Base-by-base conservation (phyloP, 441 rosid genomes). In the Populus tomentosa region DNA sequence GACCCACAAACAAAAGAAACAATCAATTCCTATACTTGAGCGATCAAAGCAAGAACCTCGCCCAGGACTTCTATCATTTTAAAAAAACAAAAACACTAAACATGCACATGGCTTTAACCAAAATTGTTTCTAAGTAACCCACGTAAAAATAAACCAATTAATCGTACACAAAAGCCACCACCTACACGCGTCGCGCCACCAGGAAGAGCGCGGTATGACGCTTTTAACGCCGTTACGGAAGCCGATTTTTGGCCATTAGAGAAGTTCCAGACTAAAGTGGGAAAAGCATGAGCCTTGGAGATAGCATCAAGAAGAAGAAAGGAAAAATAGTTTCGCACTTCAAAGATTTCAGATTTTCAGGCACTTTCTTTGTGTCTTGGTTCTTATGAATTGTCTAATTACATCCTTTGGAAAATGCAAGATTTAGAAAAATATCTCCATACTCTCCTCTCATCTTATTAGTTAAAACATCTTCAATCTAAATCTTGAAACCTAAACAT, bases 241-340 rank as follows among this genome's bases (percentile, higher is more conserved):
- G 46, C 46, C 46, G 46, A 38, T 38, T 13, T 0, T 38, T 38
- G 46, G 3, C 13, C 46, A 38, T 38, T 38, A 95, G 98, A 98
- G 50, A 95, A 90, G 83, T 93, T 93, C 73, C 98, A 90, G 85
- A 95, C 97, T 5, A 93, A 93, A 16, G 80, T 95, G 66, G 99
- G 98, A 73, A 93, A 90, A 82, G 95, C 97, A 64, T 95, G 98
- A 97, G 99, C 99, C 2, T 78, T 33, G 11, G 98, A 95, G 87
- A 87, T 95, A 73, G 94, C 85, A 74, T 90, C 95, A 24, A 90
- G 96, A 82, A 90, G 97, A 81, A 87, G 80, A 75, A 87, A 77
- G 56, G 32, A 66, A 28, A 75, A 67, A 9, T 79, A 71, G 18
- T 68, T 46, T 72, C 23, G 24, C 26, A 26, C n/a, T 21, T 23